Percentiles rank a stretch among this genome's conserved stretches.
Conservation (phyloP, 176 grass and related monocot species). For the Aegilops longissima region DNA sequence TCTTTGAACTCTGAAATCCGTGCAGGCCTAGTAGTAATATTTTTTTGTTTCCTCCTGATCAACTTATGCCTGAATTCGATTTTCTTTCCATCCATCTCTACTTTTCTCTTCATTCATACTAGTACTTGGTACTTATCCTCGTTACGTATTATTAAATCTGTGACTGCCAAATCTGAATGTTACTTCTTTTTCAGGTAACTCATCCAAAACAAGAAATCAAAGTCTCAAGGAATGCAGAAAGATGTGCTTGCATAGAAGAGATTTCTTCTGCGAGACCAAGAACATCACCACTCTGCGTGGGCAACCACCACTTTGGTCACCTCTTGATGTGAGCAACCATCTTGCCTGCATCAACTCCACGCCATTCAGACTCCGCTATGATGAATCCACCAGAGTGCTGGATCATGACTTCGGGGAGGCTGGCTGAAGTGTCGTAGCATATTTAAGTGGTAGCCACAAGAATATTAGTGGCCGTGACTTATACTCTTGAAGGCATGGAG, state of each 20-base stretch:
- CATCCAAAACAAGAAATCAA: not conserved
- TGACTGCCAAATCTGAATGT: not conserved
- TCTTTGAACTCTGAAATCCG: not conserved
- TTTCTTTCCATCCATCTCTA: not conserved
- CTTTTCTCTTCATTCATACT: not conserved
- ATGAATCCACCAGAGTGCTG: slow-evolving; percentile 48
- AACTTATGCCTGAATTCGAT: not conserved
- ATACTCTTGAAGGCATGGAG: slow-evolving; percentile 35
- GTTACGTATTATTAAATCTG: not conserved
- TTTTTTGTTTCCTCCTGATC: not conserved
- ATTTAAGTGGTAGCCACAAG: slow-evolving; percentile 22
- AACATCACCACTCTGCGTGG: not conserved
- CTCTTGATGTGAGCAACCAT: slow-evolving; percentile 41
- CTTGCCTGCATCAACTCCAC: slow-evolving; percentile 19
- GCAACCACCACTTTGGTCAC: not conserved
- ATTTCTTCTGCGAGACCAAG: slow-evolving; percentile 33
- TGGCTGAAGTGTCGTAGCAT: slow-evolving; percentile 44
- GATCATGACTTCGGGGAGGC: slow-evolving; percentile 62
- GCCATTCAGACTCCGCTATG: slow-evolving; percentile 32
- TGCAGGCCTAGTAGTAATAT: not conserved
- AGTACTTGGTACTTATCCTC: not conserved
- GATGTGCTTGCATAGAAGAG: slow-evolving; percentile 65
- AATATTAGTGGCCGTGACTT: slow-evolving; percentile 3
- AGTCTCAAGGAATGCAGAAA: slow-evolving; percentile 86
- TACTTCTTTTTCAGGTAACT: not conserved